Percentiles rank a stretch among this genome's conserved stretches.
phyloP scores from a whole-genome alignment of 1,139 yeast genomes.

The Blastobotrys proliferans region DNA sequence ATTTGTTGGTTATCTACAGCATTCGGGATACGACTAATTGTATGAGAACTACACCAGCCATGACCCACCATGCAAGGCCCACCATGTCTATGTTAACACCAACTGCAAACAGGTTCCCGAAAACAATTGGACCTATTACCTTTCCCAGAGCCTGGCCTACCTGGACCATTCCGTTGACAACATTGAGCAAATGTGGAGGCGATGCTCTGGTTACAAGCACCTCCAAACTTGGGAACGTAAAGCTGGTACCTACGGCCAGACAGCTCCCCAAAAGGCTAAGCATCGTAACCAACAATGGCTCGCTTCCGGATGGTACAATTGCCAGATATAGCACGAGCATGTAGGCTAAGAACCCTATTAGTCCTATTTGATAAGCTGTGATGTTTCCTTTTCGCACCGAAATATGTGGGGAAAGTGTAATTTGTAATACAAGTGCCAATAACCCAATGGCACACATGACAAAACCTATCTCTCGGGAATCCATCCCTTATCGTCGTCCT shows the following conservation, averaged over 20 bases:
- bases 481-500: slow-evolving; percentile 47
- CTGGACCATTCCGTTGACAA: slow-evolving; percentile 31
- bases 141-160: slow-evolving; percentile 48
- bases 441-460: slow-evolving; percentile 53
- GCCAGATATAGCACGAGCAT: slow-evolving; percentile 47
- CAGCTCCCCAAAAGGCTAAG: too few relatives aligned
- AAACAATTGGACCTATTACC: slow-evolving; percentile 50
- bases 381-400: slow-evolving; percentile 49
- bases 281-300: slow-evolving; percentile 17
- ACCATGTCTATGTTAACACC: slow-evolving; percentile 41
- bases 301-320: slow-evolving; percentile 39
- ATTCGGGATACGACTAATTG: slow-evolving; percentile 11
- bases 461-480: slow-evolving; percentile 48
- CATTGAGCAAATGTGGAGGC: slow-evolving; percentile 25
- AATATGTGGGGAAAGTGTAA: slow-evolving; percentile 50
- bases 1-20: neutral
- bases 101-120: slow-evolving; percentile 52
- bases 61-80: slow-evolving; percentile 49
- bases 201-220: slow-evolving; percentile 30
- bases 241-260: slow-evolving; percentile 29
- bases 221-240: slow-evolving; percentile 31
- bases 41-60: slow-evolving; percentile 33
- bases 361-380: slow-evolving; percentile 43
- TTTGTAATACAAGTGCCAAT: slow-evolving; percentile 48
- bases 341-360: slow-evolving; percentile 44